These are phyloP conservation scores for Zygnema cylindricum DNA, from an alignment of 139 green algal species.

Conservation along the genomic window DNA sequence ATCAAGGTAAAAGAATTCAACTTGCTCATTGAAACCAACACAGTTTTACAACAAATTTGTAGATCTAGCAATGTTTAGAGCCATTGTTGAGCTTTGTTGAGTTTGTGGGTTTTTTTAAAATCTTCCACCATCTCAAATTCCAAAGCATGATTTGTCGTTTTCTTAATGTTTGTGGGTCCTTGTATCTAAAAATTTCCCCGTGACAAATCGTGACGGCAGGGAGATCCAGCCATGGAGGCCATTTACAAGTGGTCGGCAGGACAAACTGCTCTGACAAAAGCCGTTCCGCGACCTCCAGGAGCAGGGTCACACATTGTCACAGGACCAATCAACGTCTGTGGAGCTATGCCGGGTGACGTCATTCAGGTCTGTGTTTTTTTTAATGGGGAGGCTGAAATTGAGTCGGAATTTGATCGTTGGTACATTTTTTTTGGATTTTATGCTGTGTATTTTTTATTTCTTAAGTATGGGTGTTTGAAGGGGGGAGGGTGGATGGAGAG, in stretches of 20 bases:
- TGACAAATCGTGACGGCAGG: conserved; percentile 24
- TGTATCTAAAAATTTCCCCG: no score
- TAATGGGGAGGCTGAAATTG: no score
- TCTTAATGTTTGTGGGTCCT: no score
- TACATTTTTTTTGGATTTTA: conserved; percentile 7
- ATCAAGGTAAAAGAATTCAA: conserved; percentile 26
- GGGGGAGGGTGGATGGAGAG: no score
- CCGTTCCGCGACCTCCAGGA: not conserved
- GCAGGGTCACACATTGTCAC: conserved; percentile 52
- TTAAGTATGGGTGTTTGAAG: conserved; percentile 3
- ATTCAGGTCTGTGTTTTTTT: conserved; percentile 27
- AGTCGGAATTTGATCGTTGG: not conserved
- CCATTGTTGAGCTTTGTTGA: no score
- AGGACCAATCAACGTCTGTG: conserved; percentile 58
- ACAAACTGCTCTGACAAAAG: conserved; percentile 30
- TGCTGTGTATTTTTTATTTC: not conserved
- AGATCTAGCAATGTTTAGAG: no score
- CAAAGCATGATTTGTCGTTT: no score
- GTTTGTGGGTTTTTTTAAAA: no score
- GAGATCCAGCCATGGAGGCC: conserved; percentile 72
- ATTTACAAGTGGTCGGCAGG: conserved; percentile 60
- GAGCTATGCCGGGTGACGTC: conserved; percentile 55
- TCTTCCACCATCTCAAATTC: no score
- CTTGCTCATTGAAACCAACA: no score
- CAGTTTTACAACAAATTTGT: no score